Evolutionary conservation across 2,329 filamentous ascomycete genomes (phyloP).

Genomic region (Pseudonectria buxi): DNA sequence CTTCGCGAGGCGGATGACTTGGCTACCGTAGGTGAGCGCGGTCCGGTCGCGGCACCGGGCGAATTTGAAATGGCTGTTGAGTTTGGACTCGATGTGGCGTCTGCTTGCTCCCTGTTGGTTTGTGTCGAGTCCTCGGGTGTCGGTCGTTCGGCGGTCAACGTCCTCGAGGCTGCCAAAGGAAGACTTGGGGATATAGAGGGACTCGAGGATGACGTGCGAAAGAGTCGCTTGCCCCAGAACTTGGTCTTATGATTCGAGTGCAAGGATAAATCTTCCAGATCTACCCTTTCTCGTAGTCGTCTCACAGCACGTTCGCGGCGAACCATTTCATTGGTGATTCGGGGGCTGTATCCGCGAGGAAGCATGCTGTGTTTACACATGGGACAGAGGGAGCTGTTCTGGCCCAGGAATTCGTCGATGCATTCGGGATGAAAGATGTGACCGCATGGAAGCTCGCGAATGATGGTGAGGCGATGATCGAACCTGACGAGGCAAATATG

Average conservation of each 20-base stretch:
- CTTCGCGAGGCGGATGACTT: conserved; percentile 20
- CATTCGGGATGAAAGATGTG: conserved; percentile 94
- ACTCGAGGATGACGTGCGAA: conserved; percentile 20
- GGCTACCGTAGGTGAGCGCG: conserved; percentile 10
- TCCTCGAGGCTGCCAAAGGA: conserved; percentile 21
- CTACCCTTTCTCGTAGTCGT: conserved; percentile 48
- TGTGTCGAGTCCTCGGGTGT: conserved; percentile 6
- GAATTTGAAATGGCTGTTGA: conserved; percentile 2
- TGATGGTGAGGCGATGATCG: conserved; percentile 58
- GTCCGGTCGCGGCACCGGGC: conserved; percentile 8
- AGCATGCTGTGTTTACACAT: conserved; percentile 82
- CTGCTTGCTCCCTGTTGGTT: conserved; percentile 3
- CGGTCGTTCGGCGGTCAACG: conserved; percentile 11
- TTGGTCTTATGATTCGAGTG: conserved; percentile 30
- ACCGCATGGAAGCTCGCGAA: conserved; percentile 80
- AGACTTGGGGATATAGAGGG: conserved; percentile 11
- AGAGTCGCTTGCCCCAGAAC: conserved; percentile 30
- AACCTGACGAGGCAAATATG: conserved; percentile 88
- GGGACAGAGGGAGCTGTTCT: conserved; percentile 80
- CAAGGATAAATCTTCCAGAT: conserved; percentile 32
- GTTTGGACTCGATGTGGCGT: conserved; percentile 2
- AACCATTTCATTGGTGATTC: conserved; percentile 81
- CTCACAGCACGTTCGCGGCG: conserved; percentile 67
- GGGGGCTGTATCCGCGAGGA: conserved; percentile 58
- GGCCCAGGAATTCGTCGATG: conserved; percentile 75